A percentile compares a stretch with the other conserved stretches of the same genome.
phyloP scores from a whole-genome alignment of 768 basidiomycete genomes.

The Phylloporus rhodoxanthus region DNA sequence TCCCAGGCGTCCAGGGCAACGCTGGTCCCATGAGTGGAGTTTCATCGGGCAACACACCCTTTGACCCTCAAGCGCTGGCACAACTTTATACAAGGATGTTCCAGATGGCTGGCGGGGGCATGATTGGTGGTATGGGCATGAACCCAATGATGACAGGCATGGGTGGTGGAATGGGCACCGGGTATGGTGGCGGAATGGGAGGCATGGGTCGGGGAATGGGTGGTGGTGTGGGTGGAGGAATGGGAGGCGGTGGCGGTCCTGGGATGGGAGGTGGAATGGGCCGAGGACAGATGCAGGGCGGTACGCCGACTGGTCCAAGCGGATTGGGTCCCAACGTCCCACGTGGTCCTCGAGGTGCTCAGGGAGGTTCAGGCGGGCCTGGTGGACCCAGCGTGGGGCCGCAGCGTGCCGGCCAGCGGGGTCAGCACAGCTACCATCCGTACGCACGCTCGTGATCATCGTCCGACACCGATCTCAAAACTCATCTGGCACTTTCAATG shows the following conservation, averaged over 20 bases:
- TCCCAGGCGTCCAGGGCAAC: slow-evolving; percentile 23
- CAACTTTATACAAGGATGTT: slow-evolving; percentile 95
- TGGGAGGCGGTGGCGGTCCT: slow-evolving; percentile 28
- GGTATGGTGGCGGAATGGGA: slow-evolving; percentile 34
- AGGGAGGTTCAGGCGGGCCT: slow-evolving; percentile 44
- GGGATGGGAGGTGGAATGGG: slow-evolving; percentile 39
- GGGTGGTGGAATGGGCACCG: slow-evolving; percentile 26
- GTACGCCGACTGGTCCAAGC: slow-evolving; percentile 31
- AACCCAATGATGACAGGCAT: slow-evolving; percentile 34
- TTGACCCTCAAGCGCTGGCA: slow-evolving; percentile 90
- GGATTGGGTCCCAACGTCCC: slow-evolving; percentile 56
- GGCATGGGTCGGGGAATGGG: slow-evolving; percentile 38
- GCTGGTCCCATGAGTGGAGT: slow-evolving; percentile 24
- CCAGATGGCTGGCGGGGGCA: slow-evolving; percentile 63
- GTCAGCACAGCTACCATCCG: slow-evolving; percentile 79
- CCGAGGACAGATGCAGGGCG: slow-evolving; percentile 35
- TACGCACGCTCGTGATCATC: slow-evolving; percentile 56
- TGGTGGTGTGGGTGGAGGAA: slow-evolving; percentile 33
- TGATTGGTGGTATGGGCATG: slow-evolving; percentile 41
- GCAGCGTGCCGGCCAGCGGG: slow-evolving; percentile 62
- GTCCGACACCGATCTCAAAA: slow-evolving; percentile 12
- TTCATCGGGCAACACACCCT: slow-evolving; percentile 51
- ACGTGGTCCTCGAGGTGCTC: slow-evolving; percentile 57
- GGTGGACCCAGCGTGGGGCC: slow-evolving; percentile 61
- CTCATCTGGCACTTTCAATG: not conserved